Evolutionary conservation across 768 basidiomycete genomes (phyloP).

Genomic region (Suillus fuscotomentosus): DNA sequence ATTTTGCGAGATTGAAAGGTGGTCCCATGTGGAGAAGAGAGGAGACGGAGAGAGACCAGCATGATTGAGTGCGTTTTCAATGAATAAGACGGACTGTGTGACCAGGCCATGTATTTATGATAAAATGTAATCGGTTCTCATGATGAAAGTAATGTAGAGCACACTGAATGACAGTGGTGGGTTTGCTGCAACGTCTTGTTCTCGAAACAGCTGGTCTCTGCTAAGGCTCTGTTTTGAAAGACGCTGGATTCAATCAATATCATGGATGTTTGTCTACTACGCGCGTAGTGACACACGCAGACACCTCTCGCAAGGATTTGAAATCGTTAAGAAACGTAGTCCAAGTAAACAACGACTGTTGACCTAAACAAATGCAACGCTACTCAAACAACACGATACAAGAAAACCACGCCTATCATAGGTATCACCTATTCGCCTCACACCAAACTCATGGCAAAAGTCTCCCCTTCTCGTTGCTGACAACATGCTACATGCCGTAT

Average conservation of each 20-base stretch:
- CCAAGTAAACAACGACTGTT: background rate
- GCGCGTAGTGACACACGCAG: background rate
- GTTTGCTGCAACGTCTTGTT: too few species aligned
- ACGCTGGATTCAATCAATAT: background rate
- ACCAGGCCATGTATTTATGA: too few species aligned
- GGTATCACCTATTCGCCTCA: background rate
- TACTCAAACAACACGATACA: background rate
- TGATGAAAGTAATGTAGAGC: too few species aligned
- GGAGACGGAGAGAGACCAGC: background rate
- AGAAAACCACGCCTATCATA: background rate
- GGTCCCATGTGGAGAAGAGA: background rate
- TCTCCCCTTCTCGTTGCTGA: slow-evolving; percentile 23
- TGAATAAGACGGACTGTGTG: background rate
- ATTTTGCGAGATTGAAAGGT: background rate
- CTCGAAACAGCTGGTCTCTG: too few species aligned
- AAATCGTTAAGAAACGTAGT: background rate
- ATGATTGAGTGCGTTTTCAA: background rate
- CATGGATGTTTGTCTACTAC: background rate
- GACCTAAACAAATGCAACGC: background rate
- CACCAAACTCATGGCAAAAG: slow-evolving; percentile 19
- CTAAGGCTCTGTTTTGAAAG: too few species aligned
- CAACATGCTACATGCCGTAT: background rate
- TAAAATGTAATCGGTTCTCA: too few species aligned
- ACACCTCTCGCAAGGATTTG: too few species aligned
- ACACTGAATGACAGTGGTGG: too few species aligned